Evolutionary conservation across 23 red algal genomes (phyloP), one percentile per base, ranked within the genome.

Genomic region (Chondrus crispus): DNA sequence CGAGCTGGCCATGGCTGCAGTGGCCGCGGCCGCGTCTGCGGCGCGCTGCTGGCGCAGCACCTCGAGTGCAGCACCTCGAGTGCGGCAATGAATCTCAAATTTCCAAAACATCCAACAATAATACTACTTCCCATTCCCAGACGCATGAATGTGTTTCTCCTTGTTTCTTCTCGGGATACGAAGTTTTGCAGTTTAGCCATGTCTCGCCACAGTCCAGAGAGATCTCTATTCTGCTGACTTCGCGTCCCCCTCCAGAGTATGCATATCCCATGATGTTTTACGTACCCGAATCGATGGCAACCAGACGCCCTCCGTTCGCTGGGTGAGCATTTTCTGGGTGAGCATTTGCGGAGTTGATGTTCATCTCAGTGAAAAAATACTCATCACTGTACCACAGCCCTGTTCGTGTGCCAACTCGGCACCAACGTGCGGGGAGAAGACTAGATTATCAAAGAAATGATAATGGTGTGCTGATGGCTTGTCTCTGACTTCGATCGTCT

Each of bases 251-350:
- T 46, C 96, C 96, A 47, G 91, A 91, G 74, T 95, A 94, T 10
- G 96, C 96, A 39, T 98, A 98, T 38, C 96, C 96, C 50, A 72
- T 48, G 4, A 98, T 51, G 60, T 58, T 90, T 64, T 95, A 98
- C 32, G 35, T 73, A 39, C 53, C 44, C 30, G 35, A 52, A 1
- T 46, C 46, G 33, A 24, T 85, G 32, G 85, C 49, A 8, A 52
- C 5, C 26, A 98, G 10, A 0, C 66, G 20, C 28, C 93, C 86
- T 46, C 81, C 80, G 76, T 98, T 62, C 42, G 33, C 49, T 29
- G 96, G 93, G 45, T 79, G 71, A n/a, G n/a, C n/a, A n/a, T n/a
- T n/a, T n/a, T n/a, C n/a, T n/a, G n/a, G n/a, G n/a, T n/a, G n/a
- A 63, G 45, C 51, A 26, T 95, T 87, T 32, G 88, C 96, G 2